A percentile compares a stretch with the other conserved stretches of the same genome.
Conservation (phyloP, 495 filamentous ascomycete genomes). For the Xanthoparmelia taractica region DNA sequence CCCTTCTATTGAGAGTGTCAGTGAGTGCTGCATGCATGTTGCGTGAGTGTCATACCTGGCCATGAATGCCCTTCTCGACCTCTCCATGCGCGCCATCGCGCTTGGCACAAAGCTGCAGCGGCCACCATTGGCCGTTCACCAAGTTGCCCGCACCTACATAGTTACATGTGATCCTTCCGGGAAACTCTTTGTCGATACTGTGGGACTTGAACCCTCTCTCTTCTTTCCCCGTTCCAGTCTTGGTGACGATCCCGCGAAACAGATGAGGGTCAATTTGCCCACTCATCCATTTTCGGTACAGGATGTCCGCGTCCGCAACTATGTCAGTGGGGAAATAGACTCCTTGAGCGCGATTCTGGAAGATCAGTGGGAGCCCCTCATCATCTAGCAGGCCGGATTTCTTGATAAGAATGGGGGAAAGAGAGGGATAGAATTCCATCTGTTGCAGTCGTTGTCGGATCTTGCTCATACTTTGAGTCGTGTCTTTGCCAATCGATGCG, state of each 20-base stretch:
- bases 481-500: neutral
- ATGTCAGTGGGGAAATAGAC: slow-evolving; percentile 37
- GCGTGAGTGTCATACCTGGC: slow-evolving; percentile 10
- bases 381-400: slow-evolving; percentile 35
- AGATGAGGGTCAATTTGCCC: slow-evolving; percentile 38
- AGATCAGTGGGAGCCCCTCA: slow-evolving; percentile 33
- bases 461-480: slow-evolving; percentile 8
- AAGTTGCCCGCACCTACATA: slow-evolving; percentile 41
- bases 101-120: slow-evolving; percentile 41
- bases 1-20: slow-evolving; percentile 13
- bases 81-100: slow-evolving; percentile 52
- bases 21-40: neutral
- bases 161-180: slow-evolving; percentile 23
- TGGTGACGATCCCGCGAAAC: slow-evolving; percentile 40
- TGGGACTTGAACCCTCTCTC: slow-evolving; percentile 25
- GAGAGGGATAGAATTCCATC: slow-evolving; percentile 30
- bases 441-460: slow-evolving; percentile 29
- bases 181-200: slow-evolving; percentile 28
- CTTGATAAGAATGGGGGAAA: slow-evolving; percentile 26
- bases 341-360: slow-evolving; percentile 21
- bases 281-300: slow-evolving; percentile 36
- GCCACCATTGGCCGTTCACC: slow-evolving; percentile 52
- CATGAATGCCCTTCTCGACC: slow-evolving; percentile 44
- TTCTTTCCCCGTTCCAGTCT: slow-evolving; percentile 13
- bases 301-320: slow-evolving; percentile 33